Evolutionary conservation across 2,329 filamentous ascomycete species (phyloP).

Genomic region (Exophiala phaeomuriformis): DNA sequence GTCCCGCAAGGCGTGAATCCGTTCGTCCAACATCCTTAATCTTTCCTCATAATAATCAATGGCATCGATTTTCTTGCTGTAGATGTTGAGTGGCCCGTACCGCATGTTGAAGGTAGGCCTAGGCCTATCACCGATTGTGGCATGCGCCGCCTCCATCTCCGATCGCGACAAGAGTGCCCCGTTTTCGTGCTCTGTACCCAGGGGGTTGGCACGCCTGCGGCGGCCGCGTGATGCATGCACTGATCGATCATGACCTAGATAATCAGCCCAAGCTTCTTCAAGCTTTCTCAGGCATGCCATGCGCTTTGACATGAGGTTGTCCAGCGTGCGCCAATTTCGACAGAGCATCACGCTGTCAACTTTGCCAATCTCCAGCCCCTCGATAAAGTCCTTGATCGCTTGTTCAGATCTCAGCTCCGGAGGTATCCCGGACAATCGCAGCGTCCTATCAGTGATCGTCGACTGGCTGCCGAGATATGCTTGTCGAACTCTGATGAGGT

Average conservation of each 20-base stretch:
- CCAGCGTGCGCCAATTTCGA: constrained; percentile 76
- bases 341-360: constrained; percentile 85
- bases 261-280: constrained; percentile 75
- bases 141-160: constrained; percentile 35
- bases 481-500: constrained; percentile 78
- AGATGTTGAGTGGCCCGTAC: constrained; percentile 68
- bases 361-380: constrained; percentile 78
- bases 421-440: constrained; percentile 84
- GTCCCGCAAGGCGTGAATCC: constrained; percentile 61
- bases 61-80: constrained; percentile 69
- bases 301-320: constrained; percentile 63
- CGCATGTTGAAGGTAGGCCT: constrained; percentile 67
- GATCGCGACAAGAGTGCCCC: constrained; percentile 50
- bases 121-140: constrained; percentile 40
- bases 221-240: constrained; percentile 42
- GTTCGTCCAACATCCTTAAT: constrained; percentile 68
- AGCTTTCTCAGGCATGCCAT: constrained; percentile 60
- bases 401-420: constrained; percentile 68
- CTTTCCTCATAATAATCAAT: constrained; percentile 92
- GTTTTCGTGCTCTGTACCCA: constrained; percentile 50
- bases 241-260: constrained; percentile 50
- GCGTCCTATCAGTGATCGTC: constrained; percentile 91
- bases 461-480: constrained; percentile 88
- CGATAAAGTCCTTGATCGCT: constrained; percentile 77
- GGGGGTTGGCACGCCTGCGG: constrained; percentile 35